Base-by-base conservation (phyloP, 345 rosid species). In the Gossypium arboreum region DNA sequence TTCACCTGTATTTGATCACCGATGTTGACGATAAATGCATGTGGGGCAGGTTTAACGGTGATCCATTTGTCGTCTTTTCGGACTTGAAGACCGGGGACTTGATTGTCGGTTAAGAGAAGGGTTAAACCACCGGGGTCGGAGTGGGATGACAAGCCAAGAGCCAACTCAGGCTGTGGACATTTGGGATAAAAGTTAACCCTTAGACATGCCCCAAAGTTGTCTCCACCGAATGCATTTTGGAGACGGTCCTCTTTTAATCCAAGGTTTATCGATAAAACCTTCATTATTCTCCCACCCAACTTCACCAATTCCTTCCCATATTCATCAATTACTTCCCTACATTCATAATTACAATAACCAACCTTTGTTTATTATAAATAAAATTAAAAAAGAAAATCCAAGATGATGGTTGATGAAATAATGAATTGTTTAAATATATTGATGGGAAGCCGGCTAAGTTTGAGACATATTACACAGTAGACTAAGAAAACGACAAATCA, bases 51-150 rank as follows among this genome's bases (percentile, higher is more conserved):
- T 75, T 93, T 93, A 24, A 95, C 99, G 7, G 97, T 93, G 79
- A 93, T 87, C 99, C 98, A 93, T 3, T 72, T 34, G n/a, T 77
- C 82, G 8, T 84, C 80, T 80, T 77, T 86, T 3, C 89, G 91
- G 55, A 95, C 94, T 67, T 95, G 99, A 45, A 95, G 96, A 27
- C 99, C 99, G 2, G 86, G 27, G 17, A 95, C 94, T 43, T 89
- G 79, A 59, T 85, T 73, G 50, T 93, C 98, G 24, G 98, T 92
- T 76, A 95, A 79, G 47, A 95, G 86, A 47, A 95, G 24, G 68
- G 99, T 95, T 86, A 93, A 66, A 67, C 98, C 98, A 0, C 98
- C 98, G 0, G 99, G 99, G 63, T 95, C 99, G 2, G 99, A 93
- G 79, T 95, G 99, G 0, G 97, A 77, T 0, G 99, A 93, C 45